These are phyloP conservation scores for Polychaeton citri DNA, from an alignment of 2,329 filamentous ascomycete species.

Conservation along the genomic window DNA sequence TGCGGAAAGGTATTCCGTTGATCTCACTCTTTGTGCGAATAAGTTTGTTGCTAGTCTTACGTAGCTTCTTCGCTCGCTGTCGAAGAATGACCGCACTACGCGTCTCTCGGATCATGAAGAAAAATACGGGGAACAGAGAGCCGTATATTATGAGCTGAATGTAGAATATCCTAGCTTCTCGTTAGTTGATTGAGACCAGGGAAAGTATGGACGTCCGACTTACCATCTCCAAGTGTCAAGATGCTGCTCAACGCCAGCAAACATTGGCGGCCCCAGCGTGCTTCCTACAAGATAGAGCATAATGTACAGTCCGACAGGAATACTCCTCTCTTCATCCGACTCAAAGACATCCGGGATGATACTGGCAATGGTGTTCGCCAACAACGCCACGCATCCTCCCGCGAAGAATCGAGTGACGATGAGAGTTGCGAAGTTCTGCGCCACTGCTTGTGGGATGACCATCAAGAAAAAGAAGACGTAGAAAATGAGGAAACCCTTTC, in stretches of 20 bases:
- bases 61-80: slow-evolving; percentile 22
- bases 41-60: slow-evolving; percentile 14
- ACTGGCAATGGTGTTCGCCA: slow-evolving; percentile 23
- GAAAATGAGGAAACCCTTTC: slow-evolving; percentile 14
- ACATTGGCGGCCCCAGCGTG: slow-evolving; percentile 24
- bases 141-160: slow-evolving; percentile 32
- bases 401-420: slow-evolving; percentile 24
- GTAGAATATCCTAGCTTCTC: slow-evolving; percentile 21
- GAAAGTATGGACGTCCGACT: too few relatives aligned
- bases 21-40: slow-evolving; percentile 24
- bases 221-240: slow-evolving; percentile 23
- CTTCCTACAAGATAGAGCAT: slow-evolving; percentile 20
- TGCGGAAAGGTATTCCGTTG: slow-evolving; percentile 16
- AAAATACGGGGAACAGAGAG: slow-evolving; percentile 26
- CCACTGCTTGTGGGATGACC: slow-evolving; percentile 26
- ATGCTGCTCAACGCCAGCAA: slow-evolving; percentile 19
- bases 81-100: slow-evolving; percentile 34
- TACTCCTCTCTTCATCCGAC: slow-evolving; percentile 16
- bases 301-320: slow-evolving; percentile 25
- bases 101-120: slow-evolving; percentile 32
- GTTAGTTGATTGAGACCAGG: background rate
- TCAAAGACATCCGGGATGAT: slow-evolving; percentile 28
- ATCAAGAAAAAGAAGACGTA: slow-evolving; percentile 24
- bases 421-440: slow-evolving; percentile 25
- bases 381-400: slow-evolving; percentile 22